Evolutionary conservation across 164 flowering plant species (phyloP), one percentile per base, ranked within the genome.

Genomic region (Liriodendron chinense): DNA sequence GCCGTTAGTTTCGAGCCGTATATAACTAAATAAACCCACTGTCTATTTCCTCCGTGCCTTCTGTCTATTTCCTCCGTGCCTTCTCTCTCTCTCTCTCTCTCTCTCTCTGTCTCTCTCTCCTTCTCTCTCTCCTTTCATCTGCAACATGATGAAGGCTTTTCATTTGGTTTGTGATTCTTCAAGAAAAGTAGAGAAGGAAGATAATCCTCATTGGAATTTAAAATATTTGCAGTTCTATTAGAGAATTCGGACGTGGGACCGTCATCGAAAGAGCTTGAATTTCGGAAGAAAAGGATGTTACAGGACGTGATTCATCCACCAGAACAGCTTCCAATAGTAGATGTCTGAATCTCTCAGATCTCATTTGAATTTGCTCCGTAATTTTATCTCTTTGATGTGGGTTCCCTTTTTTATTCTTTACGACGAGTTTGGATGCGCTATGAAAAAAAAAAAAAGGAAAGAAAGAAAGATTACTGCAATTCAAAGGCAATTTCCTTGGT

Each of bases 291-390:
- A 64, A 78, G 24, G 25, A 88, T 85, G 90, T 79, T 86, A 77
- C 80, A 82, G 64, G 84, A 85, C 83, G 69, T 85, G 78, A 72
- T 83, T 78, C 80, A 83, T 56, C 84, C 81, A 1, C 85, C 77
- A 28, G 87, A 82, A 65, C 86, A 82, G 23, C 83, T 79, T 63
- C 76, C 79, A 25, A 70, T 81, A 48, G 86, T 84, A 80, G 75
- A 81, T 28, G 48, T 57, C 43, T 34, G 23, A 28, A n/a, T 25
- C 56, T 57, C 47, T 73, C 12, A 34, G 47, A 48, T 6, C 61
- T 34, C 43, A 34, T 34, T 34, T 34, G 43, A 34, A 4, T 34
- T 34, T 0, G 43, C 7, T 34, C 43, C 43, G 65, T 70, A 16
- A n/a, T 59, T 47, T 21, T 24, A 63, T 69, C 66, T n/a, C 21